phyloP scores from a whole-genome alignment of 228 moss, liverwort and hornwort species.

The Sphagnum magellanicum region DNA sequence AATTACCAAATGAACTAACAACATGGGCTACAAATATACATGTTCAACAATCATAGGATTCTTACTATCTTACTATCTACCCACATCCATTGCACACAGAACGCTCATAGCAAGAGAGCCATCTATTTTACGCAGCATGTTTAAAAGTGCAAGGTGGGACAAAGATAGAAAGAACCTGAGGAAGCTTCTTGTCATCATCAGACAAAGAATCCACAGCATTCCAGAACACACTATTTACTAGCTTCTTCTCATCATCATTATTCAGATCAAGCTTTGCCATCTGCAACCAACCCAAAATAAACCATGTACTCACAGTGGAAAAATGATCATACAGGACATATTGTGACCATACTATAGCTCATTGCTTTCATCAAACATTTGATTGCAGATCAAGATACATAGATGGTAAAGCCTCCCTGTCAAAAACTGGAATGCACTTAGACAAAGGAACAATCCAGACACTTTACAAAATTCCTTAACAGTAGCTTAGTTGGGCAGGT shows the following conservation, averaged over 20 bases:
- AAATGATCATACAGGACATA: neutral
- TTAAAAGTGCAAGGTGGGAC: neutral
- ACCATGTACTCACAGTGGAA: neutral
- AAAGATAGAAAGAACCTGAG: slow-evolving; percentile 54
- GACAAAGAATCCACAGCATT: slow-evolving; percentile 93
- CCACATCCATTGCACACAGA: no score
- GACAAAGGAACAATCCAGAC: no score
- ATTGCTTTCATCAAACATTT: neutral
- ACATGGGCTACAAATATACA: no score
- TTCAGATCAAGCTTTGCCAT: slow-evolving; percentile 95
- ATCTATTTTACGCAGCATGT: no score
- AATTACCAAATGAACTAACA: no score
- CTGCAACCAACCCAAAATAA: slow-evolving; percentile 22
- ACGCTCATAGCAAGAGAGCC: no score
- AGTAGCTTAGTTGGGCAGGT: neutral
- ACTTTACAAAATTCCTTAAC: no score
- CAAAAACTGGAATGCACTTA: no score
- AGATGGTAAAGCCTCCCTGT: no score
- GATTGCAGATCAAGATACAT: neutral
- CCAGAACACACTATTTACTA: slow-evolving; percentile 84
- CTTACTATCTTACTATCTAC: no score
- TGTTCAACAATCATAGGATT: no score
- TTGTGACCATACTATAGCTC: neutral
- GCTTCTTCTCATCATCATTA: slow-evolving; percentile 79
- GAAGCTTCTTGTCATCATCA: slow-evolving; percentile 92